phyloP scores from a whole-genome alignment of 768 basidiomycete genomes.

The Auriculariales sp. region DNA sequence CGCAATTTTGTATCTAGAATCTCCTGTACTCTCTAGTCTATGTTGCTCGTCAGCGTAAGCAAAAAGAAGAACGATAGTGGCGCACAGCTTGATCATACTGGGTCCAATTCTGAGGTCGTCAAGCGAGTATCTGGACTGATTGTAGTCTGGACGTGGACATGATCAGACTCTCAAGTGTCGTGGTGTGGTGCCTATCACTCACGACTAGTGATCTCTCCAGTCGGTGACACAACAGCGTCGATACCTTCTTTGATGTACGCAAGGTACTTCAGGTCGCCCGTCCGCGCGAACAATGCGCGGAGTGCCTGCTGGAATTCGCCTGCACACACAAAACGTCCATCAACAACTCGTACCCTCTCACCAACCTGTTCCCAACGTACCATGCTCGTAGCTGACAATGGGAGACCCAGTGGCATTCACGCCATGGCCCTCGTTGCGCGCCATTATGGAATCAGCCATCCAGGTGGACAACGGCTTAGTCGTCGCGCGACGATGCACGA shows the following conservation, averaged over 20 bases:
- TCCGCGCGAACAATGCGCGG: slow-evolving; percentile 23
- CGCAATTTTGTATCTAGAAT: slow-evolving; percentile 27
- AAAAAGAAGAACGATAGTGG: no score
- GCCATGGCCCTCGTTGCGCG: slow-evolving; percentile 29
- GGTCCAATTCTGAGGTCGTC: slow-evolving; percentile 24
- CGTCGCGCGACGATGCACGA: no score
- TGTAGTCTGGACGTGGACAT: slow-evolving; percentile 25
- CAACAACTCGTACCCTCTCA: no score
- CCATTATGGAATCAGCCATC: slow-evolving; percentile 31
- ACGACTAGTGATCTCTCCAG: slow-evolving; percentile 26
- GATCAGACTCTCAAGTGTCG: no score
- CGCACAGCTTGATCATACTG: slow-evolving; percentile 24
- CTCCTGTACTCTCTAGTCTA: slow-evolving; percentile 22
- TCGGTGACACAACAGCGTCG: slow-evolving; percentile 22
- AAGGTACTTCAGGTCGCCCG: slow-evolving; percentile 27
- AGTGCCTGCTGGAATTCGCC: slow-evolving; percentile 29
- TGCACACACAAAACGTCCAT: no score
- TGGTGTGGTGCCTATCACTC: no score
- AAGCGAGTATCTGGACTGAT: slow-evolving; percentile 20
- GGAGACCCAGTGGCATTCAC: slow-evolving; percentile 17
- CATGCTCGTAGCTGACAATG: slow-evolving; percentile 25
- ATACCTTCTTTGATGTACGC: slow-evolving; percentile 25
- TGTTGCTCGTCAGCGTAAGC: no score
- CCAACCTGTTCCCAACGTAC: no score
- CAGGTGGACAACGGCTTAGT: no score